Percentiles rank a stretch among this genome's conserved stretches.
Evolutionary conservation across 306 rosid genomes (phyloP).

Genomic region (Amphicarpaea edgeworthii): DNA sequence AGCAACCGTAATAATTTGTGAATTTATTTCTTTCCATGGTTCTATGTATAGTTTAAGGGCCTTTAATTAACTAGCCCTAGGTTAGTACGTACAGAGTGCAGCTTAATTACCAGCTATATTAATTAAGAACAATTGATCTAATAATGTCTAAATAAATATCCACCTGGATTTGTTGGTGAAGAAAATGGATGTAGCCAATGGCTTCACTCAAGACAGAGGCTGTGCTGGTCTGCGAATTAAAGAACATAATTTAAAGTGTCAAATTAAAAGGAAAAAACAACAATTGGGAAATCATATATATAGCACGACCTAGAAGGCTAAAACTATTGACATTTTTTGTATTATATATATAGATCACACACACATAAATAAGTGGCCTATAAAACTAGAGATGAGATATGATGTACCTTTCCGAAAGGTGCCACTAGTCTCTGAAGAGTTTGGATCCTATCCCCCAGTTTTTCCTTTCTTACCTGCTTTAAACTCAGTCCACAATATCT

Average conservation of each 20-base stretch:
- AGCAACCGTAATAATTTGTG: background rate
- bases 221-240: constrained; percentile 65
- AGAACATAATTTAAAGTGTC: background rate
- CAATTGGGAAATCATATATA: background rate
- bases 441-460: constrained; percentile 69
- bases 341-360: no score
- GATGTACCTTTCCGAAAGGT: constrained; percentile 79
- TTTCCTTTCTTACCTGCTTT: constrained; percentile 68
- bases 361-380: no score
- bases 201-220: constrained; percentile 70
- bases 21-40: background rate
- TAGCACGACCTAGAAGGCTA: no score
- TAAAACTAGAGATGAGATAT: background rate
- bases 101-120: background rate
- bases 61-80: background rate
- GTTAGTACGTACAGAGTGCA: background rate
- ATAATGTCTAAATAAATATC: background rate
- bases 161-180: constrained; percentile 71
- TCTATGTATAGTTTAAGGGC: background rate
- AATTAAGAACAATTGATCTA: background rate
- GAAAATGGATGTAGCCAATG: constrained; percentile 75
- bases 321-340: no score
- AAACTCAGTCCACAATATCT: constrained; percentile 29
- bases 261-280: background rate
- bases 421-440: constrained; percentile 74